Evolutionary conservation across 495 filamentous ascomycete species (phyloP), one percentile per base, ranked within the genome.

Genomic region (Corynascus novoguineensis): DNA sequence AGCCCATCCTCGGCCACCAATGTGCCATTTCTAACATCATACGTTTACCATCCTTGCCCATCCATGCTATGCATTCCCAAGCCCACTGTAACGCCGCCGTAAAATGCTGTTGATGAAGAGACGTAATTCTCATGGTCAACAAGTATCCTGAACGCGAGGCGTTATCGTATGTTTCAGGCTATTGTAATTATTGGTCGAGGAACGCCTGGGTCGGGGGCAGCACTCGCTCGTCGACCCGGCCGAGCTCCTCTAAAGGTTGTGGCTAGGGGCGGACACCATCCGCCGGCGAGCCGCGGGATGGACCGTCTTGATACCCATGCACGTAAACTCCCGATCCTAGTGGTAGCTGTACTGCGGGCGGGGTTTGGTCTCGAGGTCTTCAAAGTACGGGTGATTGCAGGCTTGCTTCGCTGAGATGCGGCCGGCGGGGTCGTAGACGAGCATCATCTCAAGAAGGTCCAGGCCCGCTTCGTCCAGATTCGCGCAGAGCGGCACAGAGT

Each of bases 401-500:
- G 95, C 89, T 74, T 95, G 90, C 78, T 99, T 99, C 45, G 93
- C 93, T 3, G 90, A 95, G 50, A 99, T 90, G 53, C 93, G 87
- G 31, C 87, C 85, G 25, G 93, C 89, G 14, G 93, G 93, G 71
- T 99, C 95, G 66, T 93, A 99, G 34, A 96, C 88, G 42, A 99
- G 85, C 74, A 98, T 82, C 66, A 76, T 74, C 63, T 97, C 93
- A n/a, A 99, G 78, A 21, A 99, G 84, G 65, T 97, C 89, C 14
- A 90, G 78, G 15, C 93, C 95, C 22, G 81, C 73, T n/a, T 95
- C 90, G 60, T 83, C 78, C 14, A 81, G 78, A 58, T 79, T 80
- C 10, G 67, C 64, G 72, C 75, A 79, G 10, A 82, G 67, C 21
- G 70, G 61, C 41, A 75, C 74, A 5, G 76, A 72, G 44, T 78